phyloP scores from a whole-genome alignment of 305 asterid species.

The Solanum chacoense region DNA sequence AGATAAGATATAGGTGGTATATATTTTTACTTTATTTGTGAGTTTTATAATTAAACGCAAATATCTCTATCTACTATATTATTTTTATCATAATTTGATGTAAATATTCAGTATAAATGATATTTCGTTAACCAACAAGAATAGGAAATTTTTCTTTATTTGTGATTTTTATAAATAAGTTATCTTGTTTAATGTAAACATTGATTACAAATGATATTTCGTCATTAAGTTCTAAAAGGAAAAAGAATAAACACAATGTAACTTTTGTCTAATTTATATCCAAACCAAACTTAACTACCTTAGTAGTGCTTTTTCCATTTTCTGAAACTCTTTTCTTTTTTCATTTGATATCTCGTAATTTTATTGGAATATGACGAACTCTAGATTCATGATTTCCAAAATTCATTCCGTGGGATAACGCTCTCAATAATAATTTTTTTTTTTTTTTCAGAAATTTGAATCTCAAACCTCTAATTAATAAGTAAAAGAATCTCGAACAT shows the following conservation, averaged over 20 bases:
- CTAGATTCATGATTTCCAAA: background rate
- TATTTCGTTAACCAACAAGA: background rate
- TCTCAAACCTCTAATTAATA: background rate
- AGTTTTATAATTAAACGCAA: background rate
- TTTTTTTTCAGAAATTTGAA: fast-evolving
- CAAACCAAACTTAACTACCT: background rate
- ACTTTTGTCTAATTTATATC: background rate
- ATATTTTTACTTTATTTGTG: background rate
- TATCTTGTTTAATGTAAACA: background rate
- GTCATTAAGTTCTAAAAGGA: background rate
- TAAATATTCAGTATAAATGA: background rate
- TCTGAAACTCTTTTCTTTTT: background rate
- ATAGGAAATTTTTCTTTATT: background rate
- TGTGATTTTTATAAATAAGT: background rate
- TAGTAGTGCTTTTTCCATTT: background rate
- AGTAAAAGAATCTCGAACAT: background rate
- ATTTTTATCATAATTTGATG: background rate
- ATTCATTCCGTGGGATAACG: background rate
- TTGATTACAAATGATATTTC: background rate
- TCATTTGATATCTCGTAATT: too few relatives aligned
- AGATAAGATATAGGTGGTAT: too few relatives aligned
- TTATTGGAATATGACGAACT: background rate
- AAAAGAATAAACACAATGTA: background rate
- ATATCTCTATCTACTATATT: background rate
- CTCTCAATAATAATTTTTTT: fast-evolving